These are phyloP conservation scores for Phytophthora cactorum DNA, from an alignment of 352 stramenopile genomes.

Conservation along the genomic window DNA sequence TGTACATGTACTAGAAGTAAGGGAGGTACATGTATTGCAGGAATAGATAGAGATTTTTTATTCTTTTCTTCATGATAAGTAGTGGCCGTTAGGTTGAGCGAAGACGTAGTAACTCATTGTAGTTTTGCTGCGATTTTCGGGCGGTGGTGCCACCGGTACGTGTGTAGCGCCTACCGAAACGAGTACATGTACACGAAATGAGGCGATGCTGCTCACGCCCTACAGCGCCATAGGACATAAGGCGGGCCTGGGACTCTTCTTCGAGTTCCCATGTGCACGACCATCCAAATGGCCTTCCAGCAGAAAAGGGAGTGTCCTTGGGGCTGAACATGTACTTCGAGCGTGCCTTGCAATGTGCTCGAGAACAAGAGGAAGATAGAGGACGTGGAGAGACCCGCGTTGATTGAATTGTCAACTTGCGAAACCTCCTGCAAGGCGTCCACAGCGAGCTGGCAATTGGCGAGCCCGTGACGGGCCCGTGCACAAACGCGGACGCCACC, in stretches of 20 bases:
- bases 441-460: background rate
- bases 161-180: background rate
- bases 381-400: too few relatives aligned
- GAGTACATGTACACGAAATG: slow-evolving; percentile 8
- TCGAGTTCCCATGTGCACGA: slow-evolving; percentile 17
- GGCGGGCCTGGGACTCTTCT: slow-evolving; percentile 1
- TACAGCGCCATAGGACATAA: slow-evolving; percentile 1
- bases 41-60: too few relatives aligned
- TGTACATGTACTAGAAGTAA: too few relatives aligned
- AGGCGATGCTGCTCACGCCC: background rate
- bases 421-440: too few relatives aligned
- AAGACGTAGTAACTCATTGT: too few relatives aligned
- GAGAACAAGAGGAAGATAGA: background rate
- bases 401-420: background rate
- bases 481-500: slow-evolving; percentile 7
- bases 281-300: slow-evolving; percentile 15
- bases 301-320: too few relatives aligned
- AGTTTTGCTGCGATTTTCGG: too few relatives aligned
- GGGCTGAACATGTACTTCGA: too few relatives aligned
- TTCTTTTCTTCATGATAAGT: too few relatives aligned
- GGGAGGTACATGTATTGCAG: too few relatives aligned
- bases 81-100: too few relatives aligned
- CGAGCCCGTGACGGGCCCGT: background rate
- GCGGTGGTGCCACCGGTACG: too few relatives aligned
- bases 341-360: background rate